Conservation (phyloP, 2,329 filamentous ascomycete genomes). For the Diaporthe vexans region DNA sequence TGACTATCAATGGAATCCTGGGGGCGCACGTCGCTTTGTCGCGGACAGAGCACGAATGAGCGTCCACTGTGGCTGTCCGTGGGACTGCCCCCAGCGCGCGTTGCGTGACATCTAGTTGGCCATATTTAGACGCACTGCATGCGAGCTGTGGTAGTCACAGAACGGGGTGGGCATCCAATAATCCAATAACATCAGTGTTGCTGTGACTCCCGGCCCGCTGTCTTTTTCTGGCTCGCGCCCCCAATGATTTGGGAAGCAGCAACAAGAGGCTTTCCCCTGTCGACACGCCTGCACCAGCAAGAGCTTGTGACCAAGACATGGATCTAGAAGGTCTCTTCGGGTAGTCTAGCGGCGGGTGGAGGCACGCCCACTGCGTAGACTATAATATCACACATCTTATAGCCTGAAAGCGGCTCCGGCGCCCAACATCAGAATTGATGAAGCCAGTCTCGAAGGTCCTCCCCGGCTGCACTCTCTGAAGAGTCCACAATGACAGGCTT, state of each 20-base stretch:
- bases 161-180: conserved; percentile 1
- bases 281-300: conserved; percentile 10
- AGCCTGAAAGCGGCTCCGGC: conserved; percentile 28
- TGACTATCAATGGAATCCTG: conserved; percentile 23
- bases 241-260: conserved; percentile 1
- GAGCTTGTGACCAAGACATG: conserved; percentile 13
- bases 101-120: conserved; percentile 31
- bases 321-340: conserved; percentile 21
- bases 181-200: background rate
- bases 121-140: conserved; percentile 36
- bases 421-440: background rate
- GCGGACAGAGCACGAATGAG: conserved; percentile 35
- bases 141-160: conserved; percentile 23
- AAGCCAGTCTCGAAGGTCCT: conserved; percentile 22
- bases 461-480: conserved; percentile 3
- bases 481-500: background rate
- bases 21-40: conserved; percentile 24
- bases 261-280: too few relatives aligned
- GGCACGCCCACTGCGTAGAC: conserved; percentile 1
- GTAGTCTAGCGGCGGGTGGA: conserved; percentile 31
- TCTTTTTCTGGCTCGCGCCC: conserved; percentile 17
- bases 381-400: conserved; percentile 32
- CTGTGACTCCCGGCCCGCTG: conserved; percentile 13
- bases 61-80: background rate
- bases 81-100: conserved; percentile 14